Evolutionary conservation across 306 rosid genomes (phyloP).

Genomic region (Gillenia trifoliata): DNA sequence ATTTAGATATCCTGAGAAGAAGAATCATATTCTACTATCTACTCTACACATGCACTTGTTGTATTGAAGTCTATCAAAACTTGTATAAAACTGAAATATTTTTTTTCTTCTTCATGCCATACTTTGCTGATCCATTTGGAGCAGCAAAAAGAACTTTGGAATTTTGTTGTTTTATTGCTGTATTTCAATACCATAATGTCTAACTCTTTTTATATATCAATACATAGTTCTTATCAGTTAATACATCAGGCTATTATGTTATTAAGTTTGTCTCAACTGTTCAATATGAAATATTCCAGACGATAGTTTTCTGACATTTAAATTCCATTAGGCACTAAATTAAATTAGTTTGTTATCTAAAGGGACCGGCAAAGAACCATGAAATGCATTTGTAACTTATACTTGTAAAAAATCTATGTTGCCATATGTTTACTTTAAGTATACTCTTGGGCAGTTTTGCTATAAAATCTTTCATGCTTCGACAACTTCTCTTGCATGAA

Average conservation of each 20-base stretch:
- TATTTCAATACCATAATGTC: background rate
- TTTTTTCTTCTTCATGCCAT: too few relatives aligned
- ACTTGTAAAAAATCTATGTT: background rate
- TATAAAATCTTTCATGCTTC: background rate
- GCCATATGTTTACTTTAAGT: background rate
- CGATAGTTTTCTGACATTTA: background rate
- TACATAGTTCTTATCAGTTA: background rate
- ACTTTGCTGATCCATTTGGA: too few relatives aligned
- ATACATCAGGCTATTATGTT: background rate
- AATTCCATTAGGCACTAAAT: background rate
- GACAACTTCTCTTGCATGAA: conserved; percentile 3
- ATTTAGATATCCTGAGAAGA: background rate
- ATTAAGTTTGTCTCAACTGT: background rate
- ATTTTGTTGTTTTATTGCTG: background rate
- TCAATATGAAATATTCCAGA: background rate
- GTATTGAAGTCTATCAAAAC: background rate
- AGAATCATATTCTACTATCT: background rate
- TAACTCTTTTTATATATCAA: background rate
- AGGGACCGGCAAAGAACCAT: background rate
- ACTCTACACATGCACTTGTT: background rate
- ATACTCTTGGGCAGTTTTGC: background rate
- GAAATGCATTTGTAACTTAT: background rate
- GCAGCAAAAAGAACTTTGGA: too few relatives aligned
- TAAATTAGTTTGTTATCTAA: background rate
- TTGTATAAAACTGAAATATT: background rate